Conservation (phyloP, 1,284 basidiomycete genomes). For the Malassezia arunalokei region DNA sequence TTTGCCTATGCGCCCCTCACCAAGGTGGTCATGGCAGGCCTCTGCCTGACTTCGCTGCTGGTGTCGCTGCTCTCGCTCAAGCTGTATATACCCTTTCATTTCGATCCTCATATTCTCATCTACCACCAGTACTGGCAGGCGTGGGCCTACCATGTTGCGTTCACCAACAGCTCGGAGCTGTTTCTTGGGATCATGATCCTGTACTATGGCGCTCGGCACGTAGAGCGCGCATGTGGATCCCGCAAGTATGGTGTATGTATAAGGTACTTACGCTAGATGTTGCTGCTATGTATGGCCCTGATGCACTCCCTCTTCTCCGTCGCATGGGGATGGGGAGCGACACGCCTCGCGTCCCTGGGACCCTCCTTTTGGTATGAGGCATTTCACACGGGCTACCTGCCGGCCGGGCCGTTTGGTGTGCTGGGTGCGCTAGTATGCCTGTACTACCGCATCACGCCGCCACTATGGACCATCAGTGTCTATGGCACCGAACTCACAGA, state of each 20-base stretch:
- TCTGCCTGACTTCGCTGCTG: background rate
- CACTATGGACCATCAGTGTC: conserved; percentile 12
- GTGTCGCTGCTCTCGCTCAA: conserved; percentile 3
- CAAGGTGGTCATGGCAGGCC: conserved; percentile 1
- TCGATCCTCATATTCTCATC: conserved; percentile 5
- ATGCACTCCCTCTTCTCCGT: conserved; percentile 7
- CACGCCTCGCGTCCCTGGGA: background rate
- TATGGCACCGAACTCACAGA: conserved; percentile 5
- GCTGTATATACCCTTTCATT: conserved; percentile 9
- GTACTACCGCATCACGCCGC: background rate
- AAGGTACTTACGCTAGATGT: background rate
- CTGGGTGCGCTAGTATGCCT: conserved; percentile 1
- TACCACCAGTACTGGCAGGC: conserved; percentile 16
- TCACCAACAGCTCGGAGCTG: conserved; percentile 5
- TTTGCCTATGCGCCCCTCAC: conserved; percentile 13
- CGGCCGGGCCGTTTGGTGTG: conserved; percentile 11
- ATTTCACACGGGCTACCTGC: conserved; percentile 5
- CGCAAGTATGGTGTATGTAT: conserved; percentile 4
- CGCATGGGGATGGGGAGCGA: background rate
- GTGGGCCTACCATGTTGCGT: conserved; percentile 3
- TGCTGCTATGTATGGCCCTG: background rate
- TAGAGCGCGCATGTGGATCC: conserved; percentile 11
- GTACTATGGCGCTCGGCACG: conserved; percentile 1
- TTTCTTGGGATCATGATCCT: background rate
- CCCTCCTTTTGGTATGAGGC: background rate